Evolutionary conservation across 305 asterid genomes (phyloP), one percentile per base, ranked within the genome.

Genomic region (Rubia peregrina): DNA sequence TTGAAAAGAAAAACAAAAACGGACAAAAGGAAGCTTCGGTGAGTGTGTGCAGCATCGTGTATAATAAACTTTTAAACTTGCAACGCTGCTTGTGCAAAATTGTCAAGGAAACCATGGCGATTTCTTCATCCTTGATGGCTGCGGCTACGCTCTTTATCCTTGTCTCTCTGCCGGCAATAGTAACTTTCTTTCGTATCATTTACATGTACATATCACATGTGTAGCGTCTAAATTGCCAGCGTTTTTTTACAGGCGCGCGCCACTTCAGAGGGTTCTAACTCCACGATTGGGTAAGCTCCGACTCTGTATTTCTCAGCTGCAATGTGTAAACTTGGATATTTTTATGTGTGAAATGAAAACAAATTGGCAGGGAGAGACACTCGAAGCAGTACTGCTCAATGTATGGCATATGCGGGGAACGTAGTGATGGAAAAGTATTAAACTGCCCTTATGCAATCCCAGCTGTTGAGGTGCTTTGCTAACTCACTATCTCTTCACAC

Each of bases 351-450:
- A 22, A 59, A 9, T 59, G 9, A 8, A 40, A 24, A 1, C 12
- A 41, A 41, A 40, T 11, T 41, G 14, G 51, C 69, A 83, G 87
- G 71, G 73, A 70, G 63, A 85, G 83, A 64, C 95, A 92, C 75
- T 83, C 94, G 3, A 88, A 86, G 81, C 89, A 78, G 30, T 85
- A 86, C 79, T 92, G 98, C 70, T 83, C 96, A 70, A 92, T 92
- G 98, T 92, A 87, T 75, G 90, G 81, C 77, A 89, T 92, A 70
- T 92, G 98, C 75, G 98, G 97, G 67, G 76, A 84, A 51, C 86
- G 97, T 22, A 79, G 81, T 44, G 98, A 92, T 73, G 93, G 94
- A 38, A 92, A 92, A 88, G 88, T 92, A 43, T 82, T 92, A 61
- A 90, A 92, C 77, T 92, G 98, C 84, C 96, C 97, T 46, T 67